These are phyloP conservation scores for Schrenkiella parvula DNA, from an alignment of 345 rosid species.

Conservation along the genomic window DNA sequence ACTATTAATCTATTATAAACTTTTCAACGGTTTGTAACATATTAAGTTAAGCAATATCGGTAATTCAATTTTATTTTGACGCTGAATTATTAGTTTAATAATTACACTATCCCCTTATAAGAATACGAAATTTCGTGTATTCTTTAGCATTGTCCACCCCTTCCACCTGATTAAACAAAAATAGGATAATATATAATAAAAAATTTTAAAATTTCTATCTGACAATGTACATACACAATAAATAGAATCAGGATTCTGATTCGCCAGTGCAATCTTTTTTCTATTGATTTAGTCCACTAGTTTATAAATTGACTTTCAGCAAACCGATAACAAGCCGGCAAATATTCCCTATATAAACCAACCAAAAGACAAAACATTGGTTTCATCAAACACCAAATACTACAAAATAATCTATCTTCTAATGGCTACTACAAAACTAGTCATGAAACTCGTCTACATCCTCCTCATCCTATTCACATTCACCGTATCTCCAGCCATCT, in stretches of 20 bases:
- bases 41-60: background rate
- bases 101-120: background rate
- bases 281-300: background rate
- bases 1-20: background rate
- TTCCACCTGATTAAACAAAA: background rate
- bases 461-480: conserved; percentile 17
- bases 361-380: conserved; percentile 2
- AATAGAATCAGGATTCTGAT: conserved; percentile 9
- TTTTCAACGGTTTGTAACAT: background rate
- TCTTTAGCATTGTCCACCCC: conserved; percentile 14
- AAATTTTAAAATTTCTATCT: background rate
- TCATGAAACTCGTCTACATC: conserved; percentile 8
- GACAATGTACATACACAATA: conserved; percentile 14
- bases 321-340: conserved; percentile 21
- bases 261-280: conserved; percentile 4
- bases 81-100: background rate
- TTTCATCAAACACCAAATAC: background rate
- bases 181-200: background rate
- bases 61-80: background rate
- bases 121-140: background rate
- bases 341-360: conserved; percentile 23
- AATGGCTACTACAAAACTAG: conserved; percentile 22
- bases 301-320: conserved; percentile 11
- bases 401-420: background rate
- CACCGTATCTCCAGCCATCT: conserved; percentile 21